Percentiles rank a stretch among this genome's conserved stretches.
These are phyloP conservation scores for Cyclotella cryptica DNA, from an alignment of 108 stramenopile genomes.

Conservation along the genomic window DNA sequence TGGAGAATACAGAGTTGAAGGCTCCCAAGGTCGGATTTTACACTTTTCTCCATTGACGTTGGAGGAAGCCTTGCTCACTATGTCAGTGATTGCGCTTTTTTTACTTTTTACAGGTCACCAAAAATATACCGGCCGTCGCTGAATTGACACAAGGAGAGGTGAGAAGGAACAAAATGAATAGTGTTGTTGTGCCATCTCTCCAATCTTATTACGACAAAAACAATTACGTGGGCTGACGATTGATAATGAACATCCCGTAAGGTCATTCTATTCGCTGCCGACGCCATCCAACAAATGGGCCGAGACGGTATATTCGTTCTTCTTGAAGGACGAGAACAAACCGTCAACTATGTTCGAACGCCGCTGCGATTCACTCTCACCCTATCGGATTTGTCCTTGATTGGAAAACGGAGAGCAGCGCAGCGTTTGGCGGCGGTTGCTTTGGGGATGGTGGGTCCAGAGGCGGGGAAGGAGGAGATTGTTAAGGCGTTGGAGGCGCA, in stretches of 20 bases:
- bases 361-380: constrained; percentile 78
- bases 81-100: not conserved
- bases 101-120: constrained; percentile 38
- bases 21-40: constrained; percentile 49
- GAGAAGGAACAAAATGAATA: not conserved
- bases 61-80: too few relatives aligned
- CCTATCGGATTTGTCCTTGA: constrained; percentile 72
- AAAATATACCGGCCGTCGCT: constrained; percentile 91
- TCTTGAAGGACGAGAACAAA: constrained; percentile 88
- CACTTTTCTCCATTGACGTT: not conserved
- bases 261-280: constrained; percentile 82
- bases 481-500: constrained; percentile 48
- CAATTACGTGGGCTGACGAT: too few relatives aligned
- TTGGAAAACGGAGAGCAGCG: constrained; percentile 89
- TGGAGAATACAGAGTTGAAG: constrained; percentile 87
- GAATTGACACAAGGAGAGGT: constrained; percentile 86
- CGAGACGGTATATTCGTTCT: constrained; percentile 77
- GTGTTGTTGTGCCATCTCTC: not conserved
- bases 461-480: constrained; percentile 58
- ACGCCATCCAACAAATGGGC: constrained; percentile 69
- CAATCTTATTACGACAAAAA: not conserved
- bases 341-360: constrained; percentile 87
- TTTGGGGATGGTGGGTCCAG: constrained; percentile 52
- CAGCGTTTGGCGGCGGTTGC: constrained; percentile 84
- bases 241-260: not conserved